phyloP scores from a whole-genome alignment of 345 rosid species.

The Gossypium longicalyx region DNA sequence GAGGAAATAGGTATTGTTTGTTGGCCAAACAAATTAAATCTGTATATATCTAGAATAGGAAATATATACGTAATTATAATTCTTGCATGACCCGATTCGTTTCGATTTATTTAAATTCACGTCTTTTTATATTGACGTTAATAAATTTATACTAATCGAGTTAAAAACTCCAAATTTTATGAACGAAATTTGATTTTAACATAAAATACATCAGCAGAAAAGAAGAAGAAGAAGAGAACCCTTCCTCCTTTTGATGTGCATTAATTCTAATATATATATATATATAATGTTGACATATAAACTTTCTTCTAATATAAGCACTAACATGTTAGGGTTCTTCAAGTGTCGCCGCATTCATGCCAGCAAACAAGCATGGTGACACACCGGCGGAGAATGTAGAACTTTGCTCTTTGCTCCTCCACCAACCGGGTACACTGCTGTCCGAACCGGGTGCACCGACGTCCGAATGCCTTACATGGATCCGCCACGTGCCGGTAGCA shows the following conservation, averaged over 20 bases:
- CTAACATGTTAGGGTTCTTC: neutral
- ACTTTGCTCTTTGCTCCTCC: slow-evolving; percentile 54
- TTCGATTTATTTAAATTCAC: too few species aligned
- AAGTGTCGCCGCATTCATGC: slow-evolving; percentile 31
- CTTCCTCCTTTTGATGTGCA: neutral
- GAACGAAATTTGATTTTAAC: neutral
- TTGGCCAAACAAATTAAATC: neutral
- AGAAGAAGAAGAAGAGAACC: neutral
- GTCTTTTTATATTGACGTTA: fast-evolving
- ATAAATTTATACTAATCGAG: fast-evolving
- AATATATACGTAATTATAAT: too few species aligned
- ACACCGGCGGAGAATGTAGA: slow-evolving; percentile 66
- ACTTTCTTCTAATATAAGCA: neutral
- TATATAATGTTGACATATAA: neutral
- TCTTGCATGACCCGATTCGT: too few species aligned
- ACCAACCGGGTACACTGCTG: slow-evolving; percentile 40
- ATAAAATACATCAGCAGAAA: neutral
- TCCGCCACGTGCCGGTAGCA: slow-evolving; percentile 27
- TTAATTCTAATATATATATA: neutral
- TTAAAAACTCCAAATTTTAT: too few species aligned
- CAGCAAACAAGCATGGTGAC: slow-evolving; percentile 57
- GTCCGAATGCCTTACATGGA: slow-evolving; percentile 38
- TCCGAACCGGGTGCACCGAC: slow-evolving; percentile 41
- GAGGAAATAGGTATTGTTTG: neutral
- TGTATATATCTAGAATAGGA: neutral